Conservation (phyloP, 257 asterid genomes). For the Solanum neorickii region DNA sequence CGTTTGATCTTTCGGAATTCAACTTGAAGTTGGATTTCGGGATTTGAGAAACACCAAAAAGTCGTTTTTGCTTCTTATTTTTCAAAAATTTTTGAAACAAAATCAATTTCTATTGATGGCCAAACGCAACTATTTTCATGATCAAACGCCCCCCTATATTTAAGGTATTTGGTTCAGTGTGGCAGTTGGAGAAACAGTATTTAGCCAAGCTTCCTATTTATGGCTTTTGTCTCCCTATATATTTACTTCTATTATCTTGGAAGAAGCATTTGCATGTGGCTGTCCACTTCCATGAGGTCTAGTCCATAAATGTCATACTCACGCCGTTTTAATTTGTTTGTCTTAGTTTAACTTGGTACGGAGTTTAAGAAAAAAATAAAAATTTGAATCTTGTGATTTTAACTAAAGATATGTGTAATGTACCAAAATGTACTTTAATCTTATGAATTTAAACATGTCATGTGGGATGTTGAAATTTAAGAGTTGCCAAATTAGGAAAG, state of each 20-base stretch:
- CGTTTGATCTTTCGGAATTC: background rate
- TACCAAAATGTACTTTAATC: background rate
- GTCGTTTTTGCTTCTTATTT: background rate
- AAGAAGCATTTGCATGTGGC: conserved; percentile 1
- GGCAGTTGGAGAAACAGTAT: conserved; percentile 26
- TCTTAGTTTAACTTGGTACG: background rate
- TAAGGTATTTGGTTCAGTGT: background rate
- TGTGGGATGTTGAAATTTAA: background rate
- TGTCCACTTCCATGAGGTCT: background rate
- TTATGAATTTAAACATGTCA: background rate
- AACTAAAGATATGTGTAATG: background rate
- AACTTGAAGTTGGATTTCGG: background rate
- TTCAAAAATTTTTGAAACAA: background rate
- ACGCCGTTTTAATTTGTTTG: background rate
- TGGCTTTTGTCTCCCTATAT: conserved; percentile 39
- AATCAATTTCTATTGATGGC: background rate
- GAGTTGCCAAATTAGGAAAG: background rate
- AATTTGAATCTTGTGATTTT: background rate
- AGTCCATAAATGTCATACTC: background rate
- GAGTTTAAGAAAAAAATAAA: background rate
- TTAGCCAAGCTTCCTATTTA: conserved; percentile 25
- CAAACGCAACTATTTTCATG: background rate
- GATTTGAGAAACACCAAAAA: background rate
- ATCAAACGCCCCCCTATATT: background rate
- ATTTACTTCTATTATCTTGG: background rate